Evolutionary conservation across 1,284 basidiomycete species (phyloP), one percentile per base, ranked within the genome.

Genomic region (Puccinia triticina): DNA sequence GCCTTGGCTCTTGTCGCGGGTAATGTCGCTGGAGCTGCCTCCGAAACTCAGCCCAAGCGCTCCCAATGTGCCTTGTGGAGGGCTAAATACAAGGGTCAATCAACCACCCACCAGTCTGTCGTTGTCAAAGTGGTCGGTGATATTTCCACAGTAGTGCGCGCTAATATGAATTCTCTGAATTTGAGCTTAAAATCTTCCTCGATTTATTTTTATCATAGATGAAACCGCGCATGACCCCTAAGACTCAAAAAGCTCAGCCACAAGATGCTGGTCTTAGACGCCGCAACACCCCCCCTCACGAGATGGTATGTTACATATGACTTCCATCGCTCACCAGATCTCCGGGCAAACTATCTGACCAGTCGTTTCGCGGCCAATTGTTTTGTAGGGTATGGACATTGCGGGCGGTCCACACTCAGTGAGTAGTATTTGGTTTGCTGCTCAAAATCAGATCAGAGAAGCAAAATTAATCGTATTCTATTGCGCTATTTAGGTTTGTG

Each of bases 311-410:
- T 55, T 5, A 55, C 53, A 8, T 55, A 8, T 16, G 11, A 12
- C 53, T n/a, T 55, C 53, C 53, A 21, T 5, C 53, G 10, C 5
- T 55, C 10, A 55, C 23, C n/a, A n/a, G n/a, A n/a, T n/a, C n/a
- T n/a, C n/a, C n/a, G n/a, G n/a, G n/a, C n/a, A n/a, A n/a, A 55
- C 53, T 55, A 5, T 12, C 18, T n/a, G 10, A 5, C 14, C 18
- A 21, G 23, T 55, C 18, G n/a, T 55, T 21, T n/a, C 18, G 18
- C 18, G 7, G 18, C 23, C 4, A 16, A 16, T 10, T 21, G 18
- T 55, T 55, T 55, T 55, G 4, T 55, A 55, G 53, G 53, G 53
- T 55, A 55, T 55, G 53, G 53, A 55, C 23, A 55, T 55, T 55
- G 53, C 53, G 5, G 18, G 53, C 23, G 53, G 53, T 12, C 7